Evolutionary conservation across 331 rosid genomes (phyloP).

Genomic region (Erythrophleum ivorense): DNA sequence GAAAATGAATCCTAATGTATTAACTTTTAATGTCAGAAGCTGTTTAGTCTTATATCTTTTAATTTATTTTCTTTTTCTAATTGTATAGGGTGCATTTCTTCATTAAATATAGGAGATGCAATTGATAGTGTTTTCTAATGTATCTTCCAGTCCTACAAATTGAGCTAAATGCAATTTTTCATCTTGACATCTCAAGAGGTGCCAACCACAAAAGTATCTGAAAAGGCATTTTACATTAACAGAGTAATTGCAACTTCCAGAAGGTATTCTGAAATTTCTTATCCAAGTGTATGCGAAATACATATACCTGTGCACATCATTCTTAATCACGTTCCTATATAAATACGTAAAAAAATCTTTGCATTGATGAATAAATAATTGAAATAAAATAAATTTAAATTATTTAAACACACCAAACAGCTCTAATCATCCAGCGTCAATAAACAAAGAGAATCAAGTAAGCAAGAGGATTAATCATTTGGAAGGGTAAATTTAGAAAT

Average conservation of each 20-base stretch:
- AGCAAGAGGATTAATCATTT: constrained; percentile 4
- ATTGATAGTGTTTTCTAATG: no score
- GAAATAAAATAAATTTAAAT: constrained; percentile 5
- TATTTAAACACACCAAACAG: constrained; percentile 6
- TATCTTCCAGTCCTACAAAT: neutral
- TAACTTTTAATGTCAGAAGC: neutral
- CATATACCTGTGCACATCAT: neutral
- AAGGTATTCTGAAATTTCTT: neutral
- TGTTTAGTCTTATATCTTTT: neutral
- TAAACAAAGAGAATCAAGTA: constrained; percentile 28
- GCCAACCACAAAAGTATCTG: constrained; percentile 23
- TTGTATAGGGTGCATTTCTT: neutral
- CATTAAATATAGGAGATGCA: neutral
- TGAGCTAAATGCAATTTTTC: constrained; percentile 11
- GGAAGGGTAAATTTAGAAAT: constrained; percentile 27
- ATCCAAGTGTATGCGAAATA: neutral
- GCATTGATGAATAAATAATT: constrained; percentile 7
- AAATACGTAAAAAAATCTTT: neutral
- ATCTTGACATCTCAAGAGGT: neutral
- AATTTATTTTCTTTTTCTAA: neutral
- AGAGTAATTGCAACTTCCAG: neutral
- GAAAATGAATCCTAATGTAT: neutral
- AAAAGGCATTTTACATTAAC: constrained; percentile 4
- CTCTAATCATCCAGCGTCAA: neutral
- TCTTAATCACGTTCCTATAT: neutral